Evolutionary conservation across 345 rosid species (phyloP).

Genomic region (Populus tremula): DNA sequence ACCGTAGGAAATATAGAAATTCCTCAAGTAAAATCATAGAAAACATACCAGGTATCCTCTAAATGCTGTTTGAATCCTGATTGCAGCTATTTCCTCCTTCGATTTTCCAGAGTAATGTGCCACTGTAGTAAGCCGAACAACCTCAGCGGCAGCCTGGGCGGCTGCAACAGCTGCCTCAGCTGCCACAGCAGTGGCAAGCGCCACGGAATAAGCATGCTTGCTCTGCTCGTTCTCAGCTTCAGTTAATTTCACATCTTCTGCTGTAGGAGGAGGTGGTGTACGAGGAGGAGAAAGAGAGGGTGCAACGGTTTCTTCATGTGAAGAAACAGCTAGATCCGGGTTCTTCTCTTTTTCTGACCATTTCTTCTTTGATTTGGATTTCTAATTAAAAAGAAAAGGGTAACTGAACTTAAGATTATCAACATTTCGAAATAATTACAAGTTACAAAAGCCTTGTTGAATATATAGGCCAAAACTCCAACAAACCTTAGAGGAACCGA

Average conservation of each 20-base stretch:
- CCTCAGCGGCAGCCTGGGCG: constrained; percentile 44
- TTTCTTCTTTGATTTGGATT: constrained; percentile 50
- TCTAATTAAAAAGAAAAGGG: constrained; percentile 29
- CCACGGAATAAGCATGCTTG: constrained; percentile 35
- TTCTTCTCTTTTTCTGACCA: constrained; percentile 50
- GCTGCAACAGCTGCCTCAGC: constrained; percentile 51
- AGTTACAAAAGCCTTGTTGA: neutral
- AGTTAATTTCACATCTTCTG: constrained; percentile 45
- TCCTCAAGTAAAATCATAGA: neutral
- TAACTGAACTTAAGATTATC: constrained; percentile 8
- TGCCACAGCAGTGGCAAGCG: constrained; percentile 40
- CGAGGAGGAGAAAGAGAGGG: constrained; percentile 17
- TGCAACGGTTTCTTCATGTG: constrained; percentile 10
- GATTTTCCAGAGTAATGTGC: constrained; percentile 55
- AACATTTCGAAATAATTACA: neutral
- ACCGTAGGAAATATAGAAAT: neutral
- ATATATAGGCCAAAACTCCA: neutral
- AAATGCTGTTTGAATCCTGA: constrained; percentile 82
- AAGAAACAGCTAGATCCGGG: constrained; percentile 18
- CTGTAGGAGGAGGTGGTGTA: constrained; percentile 23
- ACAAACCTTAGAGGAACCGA: constrained; percentile 54
- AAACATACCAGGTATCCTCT: constrained; percentile 72
- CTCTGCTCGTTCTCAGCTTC: constrained; percentile 49
- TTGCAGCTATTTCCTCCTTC: constrained; percentile 77
- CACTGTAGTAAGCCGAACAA: constrained; percentile 31